phyloP scores from a whole-genome alignment of 805 yeast genomes.

The Citeromyces matritensis region DNA sequence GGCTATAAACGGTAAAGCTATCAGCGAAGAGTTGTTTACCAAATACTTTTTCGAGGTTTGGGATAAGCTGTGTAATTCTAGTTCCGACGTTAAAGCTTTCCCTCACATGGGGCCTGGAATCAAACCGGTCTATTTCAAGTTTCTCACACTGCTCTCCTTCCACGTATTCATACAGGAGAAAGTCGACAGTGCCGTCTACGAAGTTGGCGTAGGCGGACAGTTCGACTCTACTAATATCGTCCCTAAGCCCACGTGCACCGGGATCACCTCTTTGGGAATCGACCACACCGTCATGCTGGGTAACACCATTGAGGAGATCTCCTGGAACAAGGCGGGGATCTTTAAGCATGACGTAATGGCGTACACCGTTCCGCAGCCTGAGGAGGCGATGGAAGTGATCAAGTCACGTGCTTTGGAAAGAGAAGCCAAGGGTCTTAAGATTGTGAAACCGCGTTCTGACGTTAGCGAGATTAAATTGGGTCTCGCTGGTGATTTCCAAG shows the following conservation, averaged over 20 bases:
- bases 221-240: conserved; percentile 92
- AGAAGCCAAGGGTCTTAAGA: conserved; percentile 25
- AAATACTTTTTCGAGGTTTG: conserved; percentile 89
- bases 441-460: conserved; percentile 31
- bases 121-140: conserved; percentile 91
- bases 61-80: conserved; percentile 55
- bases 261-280: conserved; percentile 75
- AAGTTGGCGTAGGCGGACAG: conserved; percentile 98
- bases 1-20: conserved; percentile 74
- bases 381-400: conserved; percentile 39
- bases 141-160: conserved; percentile 75
- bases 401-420: conserved; percentile 57
- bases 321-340: conserved; percentile 95
- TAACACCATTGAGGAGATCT: conserved; percentile 71
- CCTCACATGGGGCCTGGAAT: conserved; percentile 62
- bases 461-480: conserved; percentile 39
- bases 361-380: conserved; percentile 41
- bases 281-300: conserved; percentile 89
- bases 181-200: conserved; percentile 89
- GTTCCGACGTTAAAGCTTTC: conserved; percentile 38
- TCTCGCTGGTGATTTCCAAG: conserved; percentile 75
- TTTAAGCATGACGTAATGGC: conserved; percentile 60
- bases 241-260: conserved; percentile 68
- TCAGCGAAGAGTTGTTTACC: conserved; percentile 67
- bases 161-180: conserved; percentile 81